phyloP scores from a whole-genome alignment of 805 yeast species.

The Maudiozyma serrabonitensis region DNA sequence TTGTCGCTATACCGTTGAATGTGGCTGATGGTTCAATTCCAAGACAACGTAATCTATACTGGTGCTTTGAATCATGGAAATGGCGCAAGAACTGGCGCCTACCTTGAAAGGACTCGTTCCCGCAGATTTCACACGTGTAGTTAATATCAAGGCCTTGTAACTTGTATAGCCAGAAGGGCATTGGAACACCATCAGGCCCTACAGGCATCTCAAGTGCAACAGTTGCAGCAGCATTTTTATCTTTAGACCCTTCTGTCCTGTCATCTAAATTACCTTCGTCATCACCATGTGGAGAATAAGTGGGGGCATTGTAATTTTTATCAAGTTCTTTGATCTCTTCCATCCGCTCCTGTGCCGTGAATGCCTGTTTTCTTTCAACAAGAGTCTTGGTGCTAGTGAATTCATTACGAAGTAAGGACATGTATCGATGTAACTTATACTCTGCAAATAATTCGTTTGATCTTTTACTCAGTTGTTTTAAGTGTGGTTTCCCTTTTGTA shows the following conservation, averaged over 20 bases:
- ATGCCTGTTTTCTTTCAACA: slow-evolving; percentile 52
- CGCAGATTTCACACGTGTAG: slow-evolving; percentile 80
- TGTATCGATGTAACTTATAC: slow-evolving; percentile 31
- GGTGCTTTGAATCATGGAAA: slow-evolving; percentile 62
- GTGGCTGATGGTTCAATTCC: slow-evolving; percentile 50
- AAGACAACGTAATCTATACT: slow-evolving; percentile 60
- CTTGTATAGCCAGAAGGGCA: slow-evolving; percentile 89
- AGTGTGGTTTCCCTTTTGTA: slow-evolving; percentile 65
- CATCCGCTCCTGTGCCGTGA: slow-evolving; percentile 61
- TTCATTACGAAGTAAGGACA: slow-evolving; percentile 31
- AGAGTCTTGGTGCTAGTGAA: slow-evolving; percentile 47
- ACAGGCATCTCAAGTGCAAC: slow-evolving; percentile 48
- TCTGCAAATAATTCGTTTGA: slow-evolving; percentile 29
- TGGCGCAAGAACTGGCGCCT: slow-evolving; percentile 63
- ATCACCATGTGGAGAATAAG: slow-evolving; percentile 19
- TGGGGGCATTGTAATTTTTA: slow-evolving; percentile 27
- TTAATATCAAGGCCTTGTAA: slow-evolving; percentile 72
- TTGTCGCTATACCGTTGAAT: slow-evolving; percentile 55
- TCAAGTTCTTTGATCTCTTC: slow-evolving; percentile 41
- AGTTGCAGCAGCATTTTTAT: not conserved
- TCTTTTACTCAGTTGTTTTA: slow-evolving; percentile 34
- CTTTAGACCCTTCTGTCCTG: slow-evolving; percentile 9
- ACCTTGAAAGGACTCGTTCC: slow-evolving; percentile 64
- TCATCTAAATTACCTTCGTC: slow-evolving; percentile 13
- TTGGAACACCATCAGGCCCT: slow-evolving; percentile 85